phyloP scores from a whole-genome alignment of 805 yeast genomes.

The Candida krabiensis region DNA sequence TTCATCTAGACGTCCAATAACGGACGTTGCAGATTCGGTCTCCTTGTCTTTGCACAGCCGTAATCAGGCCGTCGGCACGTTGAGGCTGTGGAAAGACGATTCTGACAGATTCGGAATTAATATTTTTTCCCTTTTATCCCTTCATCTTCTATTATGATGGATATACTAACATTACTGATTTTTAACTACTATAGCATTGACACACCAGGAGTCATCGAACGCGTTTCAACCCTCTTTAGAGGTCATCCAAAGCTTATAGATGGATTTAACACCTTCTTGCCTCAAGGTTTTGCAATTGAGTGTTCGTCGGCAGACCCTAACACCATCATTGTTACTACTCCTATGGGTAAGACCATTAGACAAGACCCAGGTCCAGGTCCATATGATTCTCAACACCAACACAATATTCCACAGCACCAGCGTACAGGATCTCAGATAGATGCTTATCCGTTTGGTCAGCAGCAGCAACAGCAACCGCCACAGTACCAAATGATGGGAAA shows the following conservation, averaged over 20 bases:
- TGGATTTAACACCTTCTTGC: slow-evolving; percentile 96
- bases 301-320: slow-evolving; percentile 92
- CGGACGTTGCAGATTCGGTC: slow-evolving; percentile 5
- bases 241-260: slow-evolving; percentile 94
- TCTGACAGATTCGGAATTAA: too few species aligned
- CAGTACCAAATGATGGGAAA: slow-evolving; percentile 20
- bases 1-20: slow-evolving; percentile 1
- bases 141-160: too few species aligned
- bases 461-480: slow-evolving; percentile 10
- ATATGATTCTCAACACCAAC: slow-evolving; percentile 30
- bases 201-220: slow-evolving; percentile 97
- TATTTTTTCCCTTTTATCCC: too few species aligned
- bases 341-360: slow-evolving; percentile 81
- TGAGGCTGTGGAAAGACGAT: too few species aligned
- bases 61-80: too few species aligned
- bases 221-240: slow-evolving; percentile 86
- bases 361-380: slow-evolving; percentile 49
- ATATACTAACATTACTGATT: slow-evolving; percentile 24
- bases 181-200: slow-evolving; percentile 63
- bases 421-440: slow-evolving; percentile 19
- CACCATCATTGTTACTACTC: slow-evolving; percentile 93
- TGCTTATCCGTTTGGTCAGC: slow-evolving; percentile 15
- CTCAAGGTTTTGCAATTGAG: slow-evolving; percentile 93
- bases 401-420: slow-evolving; percentile 26
- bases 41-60: slow-evolving; percentile 7